Base-by-base conservation (phyloP, 1,284 basidiomycete species). In the Ceratobasidium sp. region DNA sequence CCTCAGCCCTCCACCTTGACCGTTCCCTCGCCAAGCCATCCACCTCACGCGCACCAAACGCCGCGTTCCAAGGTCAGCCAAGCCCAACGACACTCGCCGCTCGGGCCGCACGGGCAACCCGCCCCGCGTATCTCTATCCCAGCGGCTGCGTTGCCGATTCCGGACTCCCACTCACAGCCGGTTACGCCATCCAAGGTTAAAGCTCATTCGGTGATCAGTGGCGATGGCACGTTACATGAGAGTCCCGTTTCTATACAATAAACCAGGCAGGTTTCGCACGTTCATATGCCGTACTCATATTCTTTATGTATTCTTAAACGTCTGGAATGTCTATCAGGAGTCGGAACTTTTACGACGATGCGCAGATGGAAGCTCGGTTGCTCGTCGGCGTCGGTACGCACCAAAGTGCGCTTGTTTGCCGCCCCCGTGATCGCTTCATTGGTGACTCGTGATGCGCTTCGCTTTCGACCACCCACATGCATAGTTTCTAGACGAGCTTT, bases 101-200 rank as follows among this genome's bases (percentile, higher is more conserved):
- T 66, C 16, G 49, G 49, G 29, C 48, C 27, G 13, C 64, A 53
- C 11, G 59, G 34, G 4, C 59, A 62, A 22, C 34, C 29, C 37
- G n/a, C 37, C 4, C 5, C 59, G 19, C 64, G 64, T 31, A 24
- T 66, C 6, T 9, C 64, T 14, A 66, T 66, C 11, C 64, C 64
- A 19, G 27, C 27, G 19, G n/a, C 19, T 31, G 16, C 19, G 29
- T 5, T 29, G 14, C 34, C 7, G 13, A 16, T 37, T 8, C 29
- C 31, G 31, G 49, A 48, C 31, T 53, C 27, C 37, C 24, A 53
- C 13, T 49, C 64, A n/a, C 48, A 66, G 48, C 64, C 64, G 16
- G 31, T 24, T 16, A 66, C 64, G 29, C 64, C 64, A 39, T 66
- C 64, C 49, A 66, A 53, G 37, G 24, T 31, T 27, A 66, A 66